phyloP scores from a whole-genome alignment of 179 eudicot genomes.

The Monotropa hypopitys region DNA sequence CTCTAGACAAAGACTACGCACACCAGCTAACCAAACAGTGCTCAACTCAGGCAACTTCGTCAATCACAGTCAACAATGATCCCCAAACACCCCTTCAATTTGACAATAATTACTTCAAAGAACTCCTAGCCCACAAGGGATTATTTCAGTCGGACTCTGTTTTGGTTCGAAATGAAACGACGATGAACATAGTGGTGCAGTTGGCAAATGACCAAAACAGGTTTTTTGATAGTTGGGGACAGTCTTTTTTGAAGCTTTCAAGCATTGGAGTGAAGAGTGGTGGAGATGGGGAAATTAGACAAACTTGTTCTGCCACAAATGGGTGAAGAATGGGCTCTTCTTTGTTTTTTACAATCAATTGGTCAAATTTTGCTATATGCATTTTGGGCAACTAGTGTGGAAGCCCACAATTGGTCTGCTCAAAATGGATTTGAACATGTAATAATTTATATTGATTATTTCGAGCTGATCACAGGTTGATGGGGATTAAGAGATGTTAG shows the following conservation, averaged over 20 bases:
- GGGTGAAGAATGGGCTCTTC: constrained; percentile 12
- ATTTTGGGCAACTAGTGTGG: too few relatives aligned
- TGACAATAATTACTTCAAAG: constrained; percentile 40
- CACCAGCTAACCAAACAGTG: constrained; percentile 29
- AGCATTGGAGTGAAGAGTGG: constrained; percentile 35
- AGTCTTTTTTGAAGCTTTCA: constrained; percentile 42
- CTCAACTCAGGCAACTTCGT: constrained; percentile 28
- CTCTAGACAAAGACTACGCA: constrained; percentile 36
- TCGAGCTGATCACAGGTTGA: too few relatives aligned
- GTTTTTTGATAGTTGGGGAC: constrained; percentile 39
- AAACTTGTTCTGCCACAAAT: constrained; percentile 32
- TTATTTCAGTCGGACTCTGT: constrained; percentile 50
- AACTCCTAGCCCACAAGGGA: constrained; percentile 32
- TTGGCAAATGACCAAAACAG: constrained; percentile 39
- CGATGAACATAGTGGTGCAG: constrained; percentile 21
- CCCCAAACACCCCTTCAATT: constrained; percentile 35
- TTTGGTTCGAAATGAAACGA: constrained; percentile 21
- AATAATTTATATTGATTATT: too few relatives aligned
- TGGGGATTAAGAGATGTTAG: too few relatives aligned
- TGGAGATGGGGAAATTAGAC: constrained; percentile 40
- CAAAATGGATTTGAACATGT: too few relatives aligned
- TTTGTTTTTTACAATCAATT: too few relatives aligned
- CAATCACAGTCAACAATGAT: constrained; percentile 33
- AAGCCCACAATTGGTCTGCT: too few relatives aligned
- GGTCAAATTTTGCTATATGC: too few relatives aligned